Evolutionary conservation across 495 filamentous ascomycete genomes (phyloP).

Genomic region (Penicillium soppii): DNA sequence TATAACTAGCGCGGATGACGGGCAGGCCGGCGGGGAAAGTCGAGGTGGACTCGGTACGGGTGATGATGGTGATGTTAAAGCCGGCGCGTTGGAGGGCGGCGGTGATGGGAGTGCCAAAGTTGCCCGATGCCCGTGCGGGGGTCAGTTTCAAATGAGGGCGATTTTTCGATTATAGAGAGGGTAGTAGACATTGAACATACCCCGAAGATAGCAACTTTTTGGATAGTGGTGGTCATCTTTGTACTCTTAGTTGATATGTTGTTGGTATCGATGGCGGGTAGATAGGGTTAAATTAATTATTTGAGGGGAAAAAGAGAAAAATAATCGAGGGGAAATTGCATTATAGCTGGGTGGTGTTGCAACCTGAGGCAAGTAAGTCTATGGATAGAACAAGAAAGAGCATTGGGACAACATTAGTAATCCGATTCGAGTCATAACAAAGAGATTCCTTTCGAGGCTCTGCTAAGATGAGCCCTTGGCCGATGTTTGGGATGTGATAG

Average conservation of each 20-base stretch:
- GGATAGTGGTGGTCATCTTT: neutral
- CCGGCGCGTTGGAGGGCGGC: slow-evolving; percentile 25
- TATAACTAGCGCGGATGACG: slow-evolving; percentile 6
- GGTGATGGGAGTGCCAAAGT: slow-evolving; percentile 24
- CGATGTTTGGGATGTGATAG: too few species aligned
- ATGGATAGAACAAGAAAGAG: neutral
- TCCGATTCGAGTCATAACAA: neutral
- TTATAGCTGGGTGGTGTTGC: neutral
- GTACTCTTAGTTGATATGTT: neutral
- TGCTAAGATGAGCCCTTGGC: too few species aligned
- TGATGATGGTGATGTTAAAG: slow-evolving; percentile 35
- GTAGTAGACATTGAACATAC: neutral
- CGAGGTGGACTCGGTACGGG: slow-evolving; percentile 27
- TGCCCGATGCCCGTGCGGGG: slow-evolving; percentile 6
- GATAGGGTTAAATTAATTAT: neutral
- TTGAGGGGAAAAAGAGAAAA: too few species aligned
- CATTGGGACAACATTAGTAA: neutral
- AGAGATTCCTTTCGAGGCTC: neutral
- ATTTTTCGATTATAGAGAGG: neutral
- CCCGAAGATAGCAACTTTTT: neutral
- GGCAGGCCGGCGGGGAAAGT: slow-evolving; percentile 15
- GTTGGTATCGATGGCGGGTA: neutral
- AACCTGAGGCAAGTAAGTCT: neutral
- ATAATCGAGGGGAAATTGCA: neutral
- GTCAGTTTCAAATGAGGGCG: neutral